phyloP scores from a whole-genome alignment of 179 eudicot species.

The Nepenthes alata region DNA sequence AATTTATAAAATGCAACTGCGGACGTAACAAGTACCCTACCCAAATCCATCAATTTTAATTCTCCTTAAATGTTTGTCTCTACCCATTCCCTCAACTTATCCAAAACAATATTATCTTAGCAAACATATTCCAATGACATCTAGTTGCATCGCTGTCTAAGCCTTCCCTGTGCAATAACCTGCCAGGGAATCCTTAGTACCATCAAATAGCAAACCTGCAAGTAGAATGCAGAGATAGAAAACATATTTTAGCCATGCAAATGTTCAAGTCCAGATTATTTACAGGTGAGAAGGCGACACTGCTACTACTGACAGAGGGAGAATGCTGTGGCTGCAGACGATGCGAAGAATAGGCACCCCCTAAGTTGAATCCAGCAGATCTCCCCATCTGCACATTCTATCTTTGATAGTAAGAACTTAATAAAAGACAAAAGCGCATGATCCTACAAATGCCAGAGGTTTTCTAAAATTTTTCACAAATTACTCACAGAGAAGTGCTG shows the following conservation, averaged over 20 bases:
- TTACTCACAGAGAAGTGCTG: conserved; percentile 69
- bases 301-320: conserved; percentile 54
- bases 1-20: no score
- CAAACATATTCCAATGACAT: no score
- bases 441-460: no score
- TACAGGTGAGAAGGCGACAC: conserved; percentile 31
- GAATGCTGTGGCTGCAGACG: conserved; percentile 72
- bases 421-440: background rate
- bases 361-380: conserved; percentile 78
- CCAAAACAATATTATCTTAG: no score
- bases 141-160: no score
- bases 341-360: conserved; percentile 70
- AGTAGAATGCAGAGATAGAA: conserved; percentile 33
- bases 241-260: conserved; percentile 60
- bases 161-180: no score
- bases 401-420: conserved; percentile 5
- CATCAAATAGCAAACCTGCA: conserved; percentile 27
- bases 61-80: no score
- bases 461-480: conserved; percentile 1
- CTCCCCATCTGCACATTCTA: conserved; percentile 61
- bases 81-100: no score
- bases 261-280: conserved; percentile 36
- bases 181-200: no score
- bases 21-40: no score
- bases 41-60: no score